Conservation (phyloP, 371 early-diverging fungal species). For the Mycotypha africana region DNA sequence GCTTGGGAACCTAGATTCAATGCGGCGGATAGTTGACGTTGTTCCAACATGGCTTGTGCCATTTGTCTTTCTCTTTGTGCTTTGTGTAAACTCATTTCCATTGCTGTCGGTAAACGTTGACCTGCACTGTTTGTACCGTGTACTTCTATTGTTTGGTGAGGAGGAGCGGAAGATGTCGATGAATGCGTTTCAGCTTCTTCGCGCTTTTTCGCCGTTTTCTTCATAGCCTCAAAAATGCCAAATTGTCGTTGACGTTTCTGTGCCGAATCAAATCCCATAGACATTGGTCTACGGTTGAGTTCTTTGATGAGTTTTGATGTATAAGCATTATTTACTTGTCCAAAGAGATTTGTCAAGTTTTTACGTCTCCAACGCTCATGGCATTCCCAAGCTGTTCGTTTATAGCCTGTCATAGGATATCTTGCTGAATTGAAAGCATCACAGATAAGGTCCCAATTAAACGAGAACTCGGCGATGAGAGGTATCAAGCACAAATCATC, state of each 20-base stretch:
- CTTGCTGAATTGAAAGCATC: slow-evolving; percentile 55
- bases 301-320: slow-evolving; percentile 8
- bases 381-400: slow-evolving; percentile 65
- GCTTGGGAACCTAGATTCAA: slow-evolving; percentile 19
- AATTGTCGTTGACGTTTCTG: slow-evolving; percentile 32
- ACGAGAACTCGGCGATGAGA: slow-evolving; percentile 52
- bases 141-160: slow-evolving; percentile 41
- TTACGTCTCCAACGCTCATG: slow-evolving; percentile 50
- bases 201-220: slow-evolving; percentile 43
- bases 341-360: slow-evolving; percentile 34
- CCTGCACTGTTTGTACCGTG: slow-evolving; percentile 42
- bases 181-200: slow-evolving; percentile 34
- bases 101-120: slow-evolving; percentile 57
- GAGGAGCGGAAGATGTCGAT: slow-evolving; percentile 15
- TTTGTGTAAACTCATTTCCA: slow-evolving; percentile 70
- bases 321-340: slow-evolving; percentile 39
- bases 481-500: slow-evolving; percentile 63
- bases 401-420: slow-evolving; percentile 46
- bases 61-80: slow-evolving; percentile 71
- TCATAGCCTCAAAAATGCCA: slow-evolving; percentile 43
- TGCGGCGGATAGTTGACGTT: slow-evolving; percentile 55
- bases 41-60: slow-evolving; percentile 63
- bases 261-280: slow-evolving; percentile 11
- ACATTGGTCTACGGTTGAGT: slow-evolving; percentile 25
- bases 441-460: slow-evolving; percentile 66